Conservation (phyloP, 352 stramenopile genomes). For the Pythium periplocum region DNA sequence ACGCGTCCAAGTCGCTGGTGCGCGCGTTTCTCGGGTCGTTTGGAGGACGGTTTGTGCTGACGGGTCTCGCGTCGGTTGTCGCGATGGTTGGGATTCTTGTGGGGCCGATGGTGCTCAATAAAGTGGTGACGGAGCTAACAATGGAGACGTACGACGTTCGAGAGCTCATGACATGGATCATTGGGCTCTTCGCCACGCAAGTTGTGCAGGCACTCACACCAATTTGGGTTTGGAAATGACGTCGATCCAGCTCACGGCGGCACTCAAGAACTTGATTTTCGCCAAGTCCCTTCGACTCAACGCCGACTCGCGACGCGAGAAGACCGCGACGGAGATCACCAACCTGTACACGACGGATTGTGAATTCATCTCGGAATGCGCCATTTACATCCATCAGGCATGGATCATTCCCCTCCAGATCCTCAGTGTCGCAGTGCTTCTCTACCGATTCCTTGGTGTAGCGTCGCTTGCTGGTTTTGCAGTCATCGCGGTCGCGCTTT, state of each 20-base stretch:
- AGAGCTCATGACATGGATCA: conserved; percentile 23
- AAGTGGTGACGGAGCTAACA: conserved; percentile 27
- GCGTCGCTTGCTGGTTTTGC: conserved; percentile 31
- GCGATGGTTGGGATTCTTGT: conserved; percentile 36
- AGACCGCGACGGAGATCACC: conserved; percentile 35
- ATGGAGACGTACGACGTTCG: conserved; percentile 13
- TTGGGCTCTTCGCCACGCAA: conserved; percentile 29
- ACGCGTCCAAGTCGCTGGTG: conserved; percentile 19
- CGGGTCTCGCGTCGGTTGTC: conserved; percentile 27
- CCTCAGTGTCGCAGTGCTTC: conserved; percentile 30
- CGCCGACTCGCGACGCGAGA: conserved; percentile 26
- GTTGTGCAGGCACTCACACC: conserved; percentile 43
- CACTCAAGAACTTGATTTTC: conserved; percentile 46
- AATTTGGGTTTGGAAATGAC: conserved; percentile 35
- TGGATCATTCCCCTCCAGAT: conserved; percentile 55
- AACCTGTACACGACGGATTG: conserved; percentile 50
- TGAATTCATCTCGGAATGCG: conserved; percentile 23
- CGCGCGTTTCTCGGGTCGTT: conserved; percentile 25
- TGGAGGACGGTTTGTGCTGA: conserved; percentile 23
- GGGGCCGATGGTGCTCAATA: conserved; percentile 26
- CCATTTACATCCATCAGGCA: conserved; percentile 41
- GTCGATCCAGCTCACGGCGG: conserved; percentile 36
- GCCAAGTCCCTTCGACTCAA: conserved; percentile 33
- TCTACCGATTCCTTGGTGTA: conserved; percentile 37
- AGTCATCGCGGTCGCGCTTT: conserved; percentile 30